Evolutionary conservation across 129 eudicot species (phyloP).

Genomic region (Artemisia annua): DNA sequence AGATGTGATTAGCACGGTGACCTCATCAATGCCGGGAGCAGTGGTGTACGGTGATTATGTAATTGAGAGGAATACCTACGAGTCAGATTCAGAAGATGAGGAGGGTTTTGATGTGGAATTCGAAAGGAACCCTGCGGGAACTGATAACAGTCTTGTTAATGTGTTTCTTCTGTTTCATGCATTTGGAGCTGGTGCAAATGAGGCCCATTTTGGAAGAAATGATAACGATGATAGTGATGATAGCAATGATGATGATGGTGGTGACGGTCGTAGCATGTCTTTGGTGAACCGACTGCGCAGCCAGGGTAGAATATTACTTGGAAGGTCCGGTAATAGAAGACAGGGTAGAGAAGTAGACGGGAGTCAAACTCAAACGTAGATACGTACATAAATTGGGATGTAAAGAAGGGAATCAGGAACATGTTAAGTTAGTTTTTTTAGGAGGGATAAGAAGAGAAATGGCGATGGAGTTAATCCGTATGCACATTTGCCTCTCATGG

Average conservation of each 20-base stretch:
- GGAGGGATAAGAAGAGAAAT: conserved; percentile 25
- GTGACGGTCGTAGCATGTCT: conserved; percentile 35
- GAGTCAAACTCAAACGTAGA: conserved; percentile 28
- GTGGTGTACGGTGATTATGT: conserved; percentile 86
- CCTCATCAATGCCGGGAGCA: conserved; percentile 79
- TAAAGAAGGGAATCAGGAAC: conserved; percentile 37
- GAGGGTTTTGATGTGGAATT: conserved; percentile 48
- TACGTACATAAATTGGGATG: conserved; percentile 28
- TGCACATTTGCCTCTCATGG: background rate
- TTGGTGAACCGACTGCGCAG: conserved; percentile 47
- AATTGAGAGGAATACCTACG: conserved; percentile 54
- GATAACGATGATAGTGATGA: conserved; percentile 32
- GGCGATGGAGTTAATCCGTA: conserved; percentile 22
- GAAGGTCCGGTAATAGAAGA: conserved; percentile 61
- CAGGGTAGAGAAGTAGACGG: conserved; percentile 22
- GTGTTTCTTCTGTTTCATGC: conserved; percentile 63
- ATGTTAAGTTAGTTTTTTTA: conserved; percentile 28
- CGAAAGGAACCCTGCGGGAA: background rate
- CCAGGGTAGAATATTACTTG: conserved; percentile 58
- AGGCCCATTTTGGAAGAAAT: conserved; percentile 32
- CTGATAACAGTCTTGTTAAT: conserved; percentile 49
- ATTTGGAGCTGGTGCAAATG: conserved; percentile 49
- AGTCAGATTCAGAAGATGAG: conserved; percentile 60
- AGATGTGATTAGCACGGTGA: conserved; percentile 73
- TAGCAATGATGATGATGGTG: conserved; percentile 30